Base-by-base conservation (phyloP, 176 grass and related monocot genomes). In the Oryza glumipatula region DNA sequence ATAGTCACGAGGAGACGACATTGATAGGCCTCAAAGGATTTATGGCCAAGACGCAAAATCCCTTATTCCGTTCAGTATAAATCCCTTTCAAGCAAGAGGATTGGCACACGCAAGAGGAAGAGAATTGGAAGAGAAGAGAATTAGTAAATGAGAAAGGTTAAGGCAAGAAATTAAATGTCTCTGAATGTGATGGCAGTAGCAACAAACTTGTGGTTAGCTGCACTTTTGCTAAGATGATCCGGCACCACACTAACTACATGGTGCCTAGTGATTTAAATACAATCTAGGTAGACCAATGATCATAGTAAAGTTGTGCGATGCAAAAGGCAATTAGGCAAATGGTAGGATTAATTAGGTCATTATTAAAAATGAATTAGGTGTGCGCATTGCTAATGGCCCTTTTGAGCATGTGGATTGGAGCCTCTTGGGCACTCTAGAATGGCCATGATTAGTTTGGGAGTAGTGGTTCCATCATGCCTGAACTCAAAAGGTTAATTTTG, bases 1-100 rank as follows among this genome's bases (percentile, higher is more conserved):
- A 9, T 61, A 49, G 79, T 63, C 84, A 86, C 36, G 74, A 74
- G 79, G 23, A 73, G 88, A 83, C 74, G 88, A 83, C 74, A 78
- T 9, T 17, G 79, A 86, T 73, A 78, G 56, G 73, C 47, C 28
- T 1, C 4, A 48, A 48, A 2, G 79, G 82, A 67, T 86, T 72
- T 66, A 81, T 67, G 67, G 73, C 52, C 36, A 23, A 28, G 12
- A 52, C 11, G 33, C 30, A 64, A 71, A 81, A 81, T 44, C 51
- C 73, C 66, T 82, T 76, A 51, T 73, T 67, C 58, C 43, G 4
- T 51, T 70, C 23, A 82, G 67, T 68, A 41, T 41, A 41, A 8
- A 78, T 82, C 78, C 16, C 83, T 86, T 81, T 86, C 83, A 17
- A 14, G 17, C 13, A n/a, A 71, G 11, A 4, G 24, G 66, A 77